Percentiles rank a stretch among this genome's conserved stretches.
Conservation (phyloP, 352 stramenopile species). For the Phytopythium boreale region DNA sequence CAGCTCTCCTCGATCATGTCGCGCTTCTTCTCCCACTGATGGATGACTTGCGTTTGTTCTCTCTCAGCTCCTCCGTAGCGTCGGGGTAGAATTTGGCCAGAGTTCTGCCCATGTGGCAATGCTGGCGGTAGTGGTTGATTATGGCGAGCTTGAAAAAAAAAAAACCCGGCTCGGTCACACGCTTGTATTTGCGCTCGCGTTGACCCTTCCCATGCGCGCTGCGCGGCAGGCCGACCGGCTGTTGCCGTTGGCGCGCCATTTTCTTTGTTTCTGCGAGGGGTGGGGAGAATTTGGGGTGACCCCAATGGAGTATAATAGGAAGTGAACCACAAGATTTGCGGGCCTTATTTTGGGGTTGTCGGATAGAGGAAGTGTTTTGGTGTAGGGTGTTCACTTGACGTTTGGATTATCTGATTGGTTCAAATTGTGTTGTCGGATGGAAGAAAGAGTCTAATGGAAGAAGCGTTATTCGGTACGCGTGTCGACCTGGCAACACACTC, state of each 20-base stretch:
- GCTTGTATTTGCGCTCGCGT: neutral
- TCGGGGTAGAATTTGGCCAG: neutral
- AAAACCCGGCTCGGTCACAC: neutral
- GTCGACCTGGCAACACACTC: no score
- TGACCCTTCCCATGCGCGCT: neutral
- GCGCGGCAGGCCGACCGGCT: neutral
- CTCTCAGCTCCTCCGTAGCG: neutral
- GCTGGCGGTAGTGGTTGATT: neutral
- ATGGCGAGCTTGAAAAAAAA: neutral
- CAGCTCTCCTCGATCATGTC: neutral
- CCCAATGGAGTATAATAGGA: no score
- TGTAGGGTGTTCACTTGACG: no score
- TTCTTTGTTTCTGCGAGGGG: neutral
- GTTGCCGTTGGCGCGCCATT: neutral
- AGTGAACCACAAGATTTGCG: no score
- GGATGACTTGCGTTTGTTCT: neutral
- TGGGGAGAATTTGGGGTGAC: no score
- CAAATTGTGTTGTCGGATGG: no score
- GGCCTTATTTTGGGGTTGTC: no score
- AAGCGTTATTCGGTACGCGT: no score
- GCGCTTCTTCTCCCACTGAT: neutral
- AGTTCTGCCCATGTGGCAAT: neutral
- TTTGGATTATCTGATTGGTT: no score
- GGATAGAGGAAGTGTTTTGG: no score
- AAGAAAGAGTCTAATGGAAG: no score